phyloP scores from a whole-genome alignment of 176 grass and related monocot species.

The Phoenix dactylifera region DNA sequence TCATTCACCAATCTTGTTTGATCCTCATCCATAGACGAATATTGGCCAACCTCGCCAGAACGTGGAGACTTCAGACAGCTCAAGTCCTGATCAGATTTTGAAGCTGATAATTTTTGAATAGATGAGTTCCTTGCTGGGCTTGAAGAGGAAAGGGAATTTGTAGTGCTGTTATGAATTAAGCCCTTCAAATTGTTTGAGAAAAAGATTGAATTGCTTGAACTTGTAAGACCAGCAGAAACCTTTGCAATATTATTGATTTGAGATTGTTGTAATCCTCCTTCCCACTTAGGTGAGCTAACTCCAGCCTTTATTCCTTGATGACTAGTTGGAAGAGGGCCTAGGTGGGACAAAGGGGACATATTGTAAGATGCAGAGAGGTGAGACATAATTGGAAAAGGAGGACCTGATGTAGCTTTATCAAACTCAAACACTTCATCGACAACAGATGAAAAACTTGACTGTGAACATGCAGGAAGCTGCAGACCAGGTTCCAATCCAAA shows the following conservation, averaged over 20 bases:
- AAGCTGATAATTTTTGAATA: slow-evolving; percentile 34
- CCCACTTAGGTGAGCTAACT: slow-evolving; percentile 31
- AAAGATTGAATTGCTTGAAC: slow-evolving; percentile 27
- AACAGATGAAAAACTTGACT: slow-evolving; percentile 80
- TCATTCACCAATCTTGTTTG: slow-evolving; percentile 7
- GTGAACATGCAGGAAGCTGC: slow-evolving; percentile 48
- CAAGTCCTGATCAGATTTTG: slow-evolving; percentile 55
- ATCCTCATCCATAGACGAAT: background rate
- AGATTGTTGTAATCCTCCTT: slow-evolving; percentile 32
- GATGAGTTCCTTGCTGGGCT: slow-evolving; percentile 35
- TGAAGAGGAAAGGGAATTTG: slow-evolving; percentile 30
- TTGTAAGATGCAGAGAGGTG: slow-evolving; percentile 31
- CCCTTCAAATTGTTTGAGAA: slow-evolving; percentile 33
- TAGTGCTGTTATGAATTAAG: slow-evolving; percentile 25
- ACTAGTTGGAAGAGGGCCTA: slow-evolving; percentile 35
- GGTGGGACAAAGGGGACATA: slow-evolving; percentile 28
- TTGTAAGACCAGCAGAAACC: slow-evolving; percentile 15
- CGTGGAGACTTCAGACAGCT: slow-evolving; percentile 23
- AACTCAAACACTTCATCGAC: slow-evolving; percentile 90
- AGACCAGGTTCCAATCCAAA: slow-evolving; percentile 40
- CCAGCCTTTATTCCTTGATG: slow-evolving; percentile 35
- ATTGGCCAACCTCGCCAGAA: slow-evolving; percentile 12
- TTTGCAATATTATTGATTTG: slow-evolving; percentile 34
- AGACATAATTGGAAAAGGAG: slow-evolving; percentile 22
- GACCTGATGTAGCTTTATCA: slow-evolving; percentile 29